Percentiles rank a stretch among this genome's conserved stretches.
These are phyloP conservation scores for Kandelia obovata DNA, from an alignment of 345 rosid species.

Conservation along the genomic window DNA sequence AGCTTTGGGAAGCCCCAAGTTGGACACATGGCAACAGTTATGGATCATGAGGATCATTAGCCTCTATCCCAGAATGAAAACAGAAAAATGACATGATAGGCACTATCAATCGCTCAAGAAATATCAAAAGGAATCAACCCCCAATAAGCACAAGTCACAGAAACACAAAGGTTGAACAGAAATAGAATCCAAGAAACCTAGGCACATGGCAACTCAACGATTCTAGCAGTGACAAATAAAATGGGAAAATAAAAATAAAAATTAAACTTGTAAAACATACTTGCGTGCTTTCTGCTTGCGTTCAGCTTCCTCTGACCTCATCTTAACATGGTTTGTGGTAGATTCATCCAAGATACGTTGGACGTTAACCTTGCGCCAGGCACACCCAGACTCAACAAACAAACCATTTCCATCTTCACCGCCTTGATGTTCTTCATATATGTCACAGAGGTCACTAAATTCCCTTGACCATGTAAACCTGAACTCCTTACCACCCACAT, in stretches of 20 bases:
- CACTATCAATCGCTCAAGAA: neutral
- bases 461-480: conserved; percentile 92
- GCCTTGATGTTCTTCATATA: conserved; percentile 74
- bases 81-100: neutral
- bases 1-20: neutral
- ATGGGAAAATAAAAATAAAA: neutral
- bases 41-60: neutral
- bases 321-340: conserved; percentile 82
- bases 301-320: conserved; percentile 90
- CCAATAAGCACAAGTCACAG: neutral
- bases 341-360: conserved; percentile 91
- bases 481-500: conserved; percentile 91
- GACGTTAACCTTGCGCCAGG: conserved; percentile 89
- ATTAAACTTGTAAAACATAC: conserved; percentile 35
- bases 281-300: conserved; percentile 77
- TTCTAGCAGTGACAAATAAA: neutral
- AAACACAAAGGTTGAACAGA: neutral
- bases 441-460: conserved; percentile 76
- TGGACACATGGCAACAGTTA: too few relatives aligned
- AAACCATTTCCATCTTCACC: conserved; percentile 81
- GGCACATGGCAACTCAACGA: neutral
- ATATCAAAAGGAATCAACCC: neutral
- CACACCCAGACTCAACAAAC: conserved; percentile 90
- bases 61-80: neutral
- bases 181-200: neutral